phyloP scores from a whole-genome alignment of 1,139 yeast genomes.

The Zygotorulaspora mrakii region DNA sequence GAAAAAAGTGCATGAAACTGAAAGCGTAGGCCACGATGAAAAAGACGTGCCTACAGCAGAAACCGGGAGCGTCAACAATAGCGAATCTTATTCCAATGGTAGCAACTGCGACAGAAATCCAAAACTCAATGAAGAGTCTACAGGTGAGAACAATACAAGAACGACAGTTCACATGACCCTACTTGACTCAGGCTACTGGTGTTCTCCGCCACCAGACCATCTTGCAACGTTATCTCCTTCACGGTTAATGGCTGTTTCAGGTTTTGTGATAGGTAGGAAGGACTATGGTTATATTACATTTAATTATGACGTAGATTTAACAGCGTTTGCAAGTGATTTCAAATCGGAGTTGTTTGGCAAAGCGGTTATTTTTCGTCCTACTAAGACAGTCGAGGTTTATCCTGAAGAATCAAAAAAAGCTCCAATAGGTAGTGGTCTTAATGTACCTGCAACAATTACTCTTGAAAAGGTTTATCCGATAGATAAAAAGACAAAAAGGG shows the following conservation, averaged over 20 bases:
- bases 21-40: background rate
- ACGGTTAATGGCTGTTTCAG: slow-evolving; percentile 56
- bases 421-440: slow-evolving; percentile 66
- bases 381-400: slow-evolving; percentile 61
- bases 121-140: background rate
- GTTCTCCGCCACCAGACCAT: slow-evolving; percentile 63
- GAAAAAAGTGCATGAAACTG: slow-evolving; percentile 30
- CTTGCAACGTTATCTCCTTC: slow-evolving; percentile 46
- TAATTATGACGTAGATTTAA: slow-evolving; percentile 67
- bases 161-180: no score
- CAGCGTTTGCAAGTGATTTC: slow-evolving; percentile 47
- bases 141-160: background rate
- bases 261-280: slow-evolving; percentile 72
- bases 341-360: slow-evolving; percentile 51
- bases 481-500: slow-evolving; percentile 37
- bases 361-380: slow-evolving; percentile 53
- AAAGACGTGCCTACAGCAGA: slow-evolving; percentile 1
- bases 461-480: slow-evolving; percentile 62
- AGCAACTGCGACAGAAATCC: no score
- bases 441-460: slow-evolving; percentile 81
- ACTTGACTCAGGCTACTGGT: slow-evolving; percentile 63
- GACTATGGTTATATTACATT: slow-evolving; percentile 75
- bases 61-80: background rate
- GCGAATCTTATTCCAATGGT: slow-evolving; percentile 1
- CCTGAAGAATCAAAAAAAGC: slow-evolving; percentile 55